Percentiles rank a stretch among this genome's conserved stretches.
These are phyloP conservation scores for Evansstolkia leycettana DNA, from an alignment of 495 filamentous ascomycete genomes.

Conservation along the genomic window DNA sequence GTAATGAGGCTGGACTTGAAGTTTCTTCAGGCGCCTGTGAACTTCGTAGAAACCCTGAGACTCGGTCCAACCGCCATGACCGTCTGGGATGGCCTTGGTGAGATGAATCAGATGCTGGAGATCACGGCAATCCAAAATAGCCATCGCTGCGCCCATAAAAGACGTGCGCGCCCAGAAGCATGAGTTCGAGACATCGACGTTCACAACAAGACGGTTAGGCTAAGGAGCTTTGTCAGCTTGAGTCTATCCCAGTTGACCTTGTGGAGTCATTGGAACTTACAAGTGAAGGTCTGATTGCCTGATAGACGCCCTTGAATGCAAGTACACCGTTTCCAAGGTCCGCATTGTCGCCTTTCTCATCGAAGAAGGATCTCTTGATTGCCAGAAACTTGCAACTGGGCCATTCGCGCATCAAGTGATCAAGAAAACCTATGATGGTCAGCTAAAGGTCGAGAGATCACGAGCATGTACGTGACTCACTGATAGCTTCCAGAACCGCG, in stretches of 20 bases:
- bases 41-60: slow-evolving; percentile 12
- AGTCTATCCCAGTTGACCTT: no score
- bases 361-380: slow-evolving; percentile 67
- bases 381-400: slow-evolving; percentile 50
- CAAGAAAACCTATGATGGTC: slow-evolving; percentile 53
- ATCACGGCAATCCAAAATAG: slow-evolving; percentile 10
- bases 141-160: slow-evolving; percentile 19
- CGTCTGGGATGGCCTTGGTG: slow-evolving; percentile 9
- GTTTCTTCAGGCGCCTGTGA: slow-evolving; percentile 40
- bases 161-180: slow-evolving; percentile 27
- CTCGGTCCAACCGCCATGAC: slow-evolving; percentile 11
- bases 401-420: slow-evolving; percentile 71
- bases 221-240: slow-evolving; percentile 11
- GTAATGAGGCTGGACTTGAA: slow-evolving; percentile 57
- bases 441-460: slow-evolving; percentile 3
- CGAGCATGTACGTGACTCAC: slow-evolving; percentile 22
- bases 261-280: slow-evolving; percentile 20
- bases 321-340: slow-evolving; percentile 48
- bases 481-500: slow-evolving; percentile 63
- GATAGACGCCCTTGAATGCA: slow-evolving; percentile 75
- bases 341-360: slow-evolving; percentile 22
- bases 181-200: slow-evolving; percentile 51
- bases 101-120: slow-evolving; percentile 11
- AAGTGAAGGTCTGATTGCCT: slow-evolving; percentile 58
- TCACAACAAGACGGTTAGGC: slow-evolving; percentile 52